Base-by-base conservation (phyloP, 768 basidiomycete species). In the Calvatia gigantea region DNA sequence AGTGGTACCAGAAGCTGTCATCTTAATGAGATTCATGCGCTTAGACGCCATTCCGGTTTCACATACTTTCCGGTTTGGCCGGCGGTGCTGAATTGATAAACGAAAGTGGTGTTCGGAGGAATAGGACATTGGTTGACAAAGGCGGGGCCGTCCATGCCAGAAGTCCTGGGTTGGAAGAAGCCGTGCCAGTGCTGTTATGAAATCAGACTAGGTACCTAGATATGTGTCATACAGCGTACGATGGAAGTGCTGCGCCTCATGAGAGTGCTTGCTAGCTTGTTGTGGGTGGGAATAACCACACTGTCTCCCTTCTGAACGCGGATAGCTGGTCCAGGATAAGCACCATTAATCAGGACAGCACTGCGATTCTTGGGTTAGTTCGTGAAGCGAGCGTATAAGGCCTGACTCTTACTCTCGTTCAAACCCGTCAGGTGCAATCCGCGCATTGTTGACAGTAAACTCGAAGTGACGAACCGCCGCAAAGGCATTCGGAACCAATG, bases 361-460 rank as follows among this genome's bases (percentile, higher is more conserved):
- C 58, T 58, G 45, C 21, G 8, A 28, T 6, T 51, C 15, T 38
- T 19, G 7, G 15, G 4, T 14, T 27, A 37, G 6, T 8, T 17
- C 2, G 4, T 25, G 3, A 4, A 28, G n/a, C 17, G n/a, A 23
- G 6, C n/a, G n/a, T 11, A 41, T 19, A 37, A 12, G 23, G 23
- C 28, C 5, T 28, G 21, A 21, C 19, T 49, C 61, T 28, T n/a
- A 57, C 43, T 42, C 45, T 14, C 79, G 66, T 59, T 41, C 56
- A 53, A 73, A 80, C 19, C 81, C 81, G 64, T 82, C 82, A 0
- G 80, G 82, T 15, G 75, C 63, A 51, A 81, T 74, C 15, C 65
- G 52, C 46, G 66, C 68, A 64, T 81, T 81, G 6, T 64, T 62
- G 48, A 81, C 67, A 37, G 67, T 60, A 3, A 81, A 58, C 5